Conservation (phyloP, 2,329 filamentous ascomycete species). For the Nannizziopsis arthrosporioides region DNA sequence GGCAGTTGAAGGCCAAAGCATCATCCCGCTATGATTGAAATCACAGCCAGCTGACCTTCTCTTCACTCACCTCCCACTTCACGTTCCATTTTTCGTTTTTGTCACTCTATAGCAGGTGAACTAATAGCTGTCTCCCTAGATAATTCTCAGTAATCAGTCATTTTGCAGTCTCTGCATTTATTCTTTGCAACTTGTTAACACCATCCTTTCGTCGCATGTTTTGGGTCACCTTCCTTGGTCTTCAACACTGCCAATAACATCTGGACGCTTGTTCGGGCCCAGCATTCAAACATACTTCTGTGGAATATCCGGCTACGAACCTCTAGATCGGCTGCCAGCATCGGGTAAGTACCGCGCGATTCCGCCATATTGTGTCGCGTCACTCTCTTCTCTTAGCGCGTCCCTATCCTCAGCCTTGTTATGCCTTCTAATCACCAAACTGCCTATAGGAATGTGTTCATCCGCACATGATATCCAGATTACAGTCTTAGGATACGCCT, state of each 20-base stretch:
- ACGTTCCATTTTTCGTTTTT: background rate
- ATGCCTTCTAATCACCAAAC: background rate
- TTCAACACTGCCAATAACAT: background rate
- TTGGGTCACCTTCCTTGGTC: constrained; percentile 2
- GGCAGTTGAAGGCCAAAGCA: too few species aligned
- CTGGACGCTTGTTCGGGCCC: constrained; percentile 1
- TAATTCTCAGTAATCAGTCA: background rate
- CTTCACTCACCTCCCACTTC: background rate
- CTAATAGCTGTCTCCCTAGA: background rate
- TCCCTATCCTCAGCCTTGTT: background rate
- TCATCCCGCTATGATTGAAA: too few species aligned
- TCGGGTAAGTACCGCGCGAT: constrained; percentile 5
- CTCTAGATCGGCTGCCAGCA: constrained; percentile 3
- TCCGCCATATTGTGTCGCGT: background rate
- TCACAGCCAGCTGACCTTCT: background rate
- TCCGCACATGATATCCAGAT: constrained; percentile 1
- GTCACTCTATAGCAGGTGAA: background rate
- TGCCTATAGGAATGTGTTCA: background rate
- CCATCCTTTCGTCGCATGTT: constrained; percentile 1
- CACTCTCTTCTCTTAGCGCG: background rate
- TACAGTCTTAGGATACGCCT: background rate
- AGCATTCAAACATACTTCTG: background rate
- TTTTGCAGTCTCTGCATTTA: too few species aligned
- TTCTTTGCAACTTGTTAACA: background rate
- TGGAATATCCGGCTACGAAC: constrained; percentile 2